Base-by-base conservation (phyloP, 495 filamentous ascomycete genomes). In the Parachaetomium inaequale region DNA sequence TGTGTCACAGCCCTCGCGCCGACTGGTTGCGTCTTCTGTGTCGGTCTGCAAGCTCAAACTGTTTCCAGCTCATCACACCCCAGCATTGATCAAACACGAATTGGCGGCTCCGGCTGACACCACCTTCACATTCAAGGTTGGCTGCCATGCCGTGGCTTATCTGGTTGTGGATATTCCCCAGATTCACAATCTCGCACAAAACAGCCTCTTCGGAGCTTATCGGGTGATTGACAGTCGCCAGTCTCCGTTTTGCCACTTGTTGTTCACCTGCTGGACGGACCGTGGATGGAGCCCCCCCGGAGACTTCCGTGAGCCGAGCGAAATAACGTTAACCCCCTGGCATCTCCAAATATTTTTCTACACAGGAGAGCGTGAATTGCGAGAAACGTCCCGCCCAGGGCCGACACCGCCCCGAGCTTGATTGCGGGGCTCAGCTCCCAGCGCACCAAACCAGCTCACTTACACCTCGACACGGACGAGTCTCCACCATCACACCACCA, bases 161-260 rank as follows among this genome's bases (percentile, higher is more conserved):
- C 61, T 47, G 14, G 46, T 34, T 53, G 47, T 63, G 62, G 47
- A 53, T 55, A 59, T 63, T 55, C 62, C 56, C 62, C 62, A 46
- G 61, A 59, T 63, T 64, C 45, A 59, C 28, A 14, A 23, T 6
- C 25, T n/a, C 23, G 10, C 21, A 11, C 12, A 5, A 45, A 32
- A 3, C 38, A 6, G 19, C 36, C 10, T 46, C 3, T 25, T 65
- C 63, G 51, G 50, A 61, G 63, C 52, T 65, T 65, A 51, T 65
- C 58, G 52, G 58, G 19, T 52, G 45, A 32, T 34, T 38, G 38
- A 17, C 7, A 38, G 23, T n/a, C 7, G n/a, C n/a, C n/a, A n/a
- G n/a, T n/a, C n/a, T n/a, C 4, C 52, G 45, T 50, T 15, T 63
- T 29, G 47, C 62, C 57, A 59, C 31, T 40, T n/a, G n/a, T n/a